Conservation (phyloP, 495 filamentous ascomycete species). For the Tuber borchii region DNA sequence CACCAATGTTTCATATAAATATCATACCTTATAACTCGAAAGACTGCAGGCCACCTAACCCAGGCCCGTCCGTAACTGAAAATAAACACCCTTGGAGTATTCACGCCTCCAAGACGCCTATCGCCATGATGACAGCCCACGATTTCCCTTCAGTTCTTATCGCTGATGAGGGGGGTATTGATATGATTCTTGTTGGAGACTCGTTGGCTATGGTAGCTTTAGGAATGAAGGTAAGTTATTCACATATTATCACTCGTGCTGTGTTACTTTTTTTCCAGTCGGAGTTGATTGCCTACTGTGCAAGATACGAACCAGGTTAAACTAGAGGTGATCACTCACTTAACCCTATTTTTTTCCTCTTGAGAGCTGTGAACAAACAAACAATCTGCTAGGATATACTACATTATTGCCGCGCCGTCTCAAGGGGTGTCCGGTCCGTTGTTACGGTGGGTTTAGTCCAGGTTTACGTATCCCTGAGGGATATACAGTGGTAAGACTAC, state of each 20-base stretch:
- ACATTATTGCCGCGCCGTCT: slow-evolving; percentile 85
- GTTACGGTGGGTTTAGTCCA: slow-evolving; percentile 63
- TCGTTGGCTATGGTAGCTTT: slow-evolving; percentile 97
- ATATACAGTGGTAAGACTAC: background rate
- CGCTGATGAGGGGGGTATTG: slow-evolving; percentile 87
- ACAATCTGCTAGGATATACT: slow-evolving; percentile 79
- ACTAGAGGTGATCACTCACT: slow-evolving; percentile 26
- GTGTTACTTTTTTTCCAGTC: slow-evolving; percentile 5
- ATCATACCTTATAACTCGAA: too few species aligned
- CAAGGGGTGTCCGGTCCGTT: slow-evolving; percentile 67
- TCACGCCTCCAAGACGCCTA: slow-evolving; percentile 76
- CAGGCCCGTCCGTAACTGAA: too few species aligned
- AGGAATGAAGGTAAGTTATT: slow-evolving; percentile 65
- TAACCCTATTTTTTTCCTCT: slow-evolving; percentile 13
- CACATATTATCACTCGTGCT: slow-evolving; percentile 26
- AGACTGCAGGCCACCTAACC: too few species aligned
- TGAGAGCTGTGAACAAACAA: slow-evolving; percentile 17
- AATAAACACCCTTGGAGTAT: slow-evolving; percentile 64
- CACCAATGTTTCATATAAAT: too few species aligned
- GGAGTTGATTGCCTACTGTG: slow-evolving; percentile 9
- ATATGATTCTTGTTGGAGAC: slow-evolving; percentile 90
- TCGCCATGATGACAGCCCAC: slow-evolving; percentile 92
- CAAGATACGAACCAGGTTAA: slow-evolving; percentile 42
- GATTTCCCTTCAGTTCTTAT: slow-evolving; percentile 91
- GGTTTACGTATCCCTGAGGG: background rate